Base-by-base conservation (phyloP, 1,284 basidiomycete genomes). In the Leucoagaricus sp. region DNA sequence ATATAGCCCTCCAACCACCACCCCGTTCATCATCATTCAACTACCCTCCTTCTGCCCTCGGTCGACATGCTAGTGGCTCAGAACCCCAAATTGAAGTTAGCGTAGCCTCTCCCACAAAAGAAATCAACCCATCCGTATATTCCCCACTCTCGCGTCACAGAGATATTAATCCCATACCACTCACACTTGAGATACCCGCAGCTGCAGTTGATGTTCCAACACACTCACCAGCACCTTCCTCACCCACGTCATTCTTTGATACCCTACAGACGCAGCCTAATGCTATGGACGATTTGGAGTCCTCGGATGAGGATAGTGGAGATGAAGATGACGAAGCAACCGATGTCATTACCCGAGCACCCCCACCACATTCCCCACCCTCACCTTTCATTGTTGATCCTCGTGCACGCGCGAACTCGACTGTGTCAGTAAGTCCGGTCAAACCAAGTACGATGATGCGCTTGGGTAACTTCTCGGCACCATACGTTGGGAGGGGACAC, bases 231-330 rank as follows among this genome's bases (percentile, higher is more conserved):
- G 79, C 81, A n/a, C 81, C 82, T 26, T 76, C 83, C 9, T 82
- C 86, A 9, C 81, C 86, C 0, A 80, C 84, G 26, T 82, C 82
- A 42, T 91, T 91, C 75, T 91, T 91, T 68, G 88, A 91, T 69
- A 80, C 73, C 58, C 82, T 91, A 52, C 85, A 89, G 63, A 73
- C 76, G 31, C 84, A 87, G 49, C 80, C 81, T n/a, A 84, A 85
- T 65, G 83, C 82, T 19, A 83, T 89, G 80, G 85, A 88, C 63
- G 87, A 86, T 60, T 71, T 87, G 49, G 85, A 87, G 58, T 80
- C 80, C 15, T 80, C 79, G 4, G 80, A 80, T 26, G 82, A 83
- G 38, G 74, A 75, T 36, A 69, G 70, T 64, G 77, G 72, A 15
- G 77, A 78, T 28, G 72, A 72, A 29, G 69, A 68, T 26, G 53